Base-by-base conservation (phyloP, 768 basidiomycete species). In the Amanita rimosa region DNA sequence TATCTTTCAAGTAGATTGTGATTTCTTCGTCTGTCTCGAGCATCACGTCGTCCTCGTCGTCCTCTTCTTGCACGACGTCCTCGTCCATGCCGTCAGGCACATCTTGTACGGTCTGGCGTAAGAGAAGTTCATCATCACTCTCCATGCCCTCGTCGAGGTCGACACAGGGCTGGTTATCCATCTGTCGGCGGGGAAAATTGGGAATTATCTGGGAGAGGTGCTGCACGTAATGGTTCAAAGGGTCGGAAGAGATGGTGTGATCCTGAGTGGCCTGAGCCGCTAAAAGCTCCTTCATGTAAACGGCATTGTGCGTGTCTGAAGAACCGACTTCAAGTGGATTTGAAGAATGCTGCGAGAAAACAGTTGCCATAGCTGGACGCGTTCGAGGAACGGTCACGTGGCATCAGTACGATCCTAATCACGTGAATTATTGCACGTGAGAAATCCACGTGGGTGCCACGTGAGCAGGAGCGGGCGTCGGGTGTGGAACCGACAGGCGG, bases 1-100 rank as follows among this genome's bases (percentile, higher is more conserved):
- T 61, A 14, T 78, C 62, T 58, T 80, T 83, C 46, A 73, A 66
- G 39, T 64, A 60, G 31, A 90, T 67, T 7, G 80, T 76, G 52
- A 65, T 64, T 55, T 80, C 81, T 56, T 90, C 86, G 47, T 82
- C 77, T 40, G 67, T 68, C n/a, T 75, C 66, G 6, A 65, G 69
- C 5, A 53, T 45, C 17, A 52, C 57, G 17, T 54, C 64, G 11
- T 62, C 41, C 16, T 55, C 59, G 19, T 60, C 58, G 9, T 29
- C 29, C 10, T 29, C 29, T 1, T 10, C 31, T 4, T 31, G 31
- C 31, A 61, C 58, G 14, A 57, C 17, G 6, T 55, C 46, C 24
- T 57, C 51, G 3, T 53, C 51, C 6, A 44, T 51, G n/a, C 54
- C 54, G 19, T 52, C 50, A 9, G 37, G 43, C 4, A 27, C 37